These are phyloP conservation scores for Silene uniflora DNA, from an alignment of 148 eudicot species.

Conservation along the genomic window DNA sequence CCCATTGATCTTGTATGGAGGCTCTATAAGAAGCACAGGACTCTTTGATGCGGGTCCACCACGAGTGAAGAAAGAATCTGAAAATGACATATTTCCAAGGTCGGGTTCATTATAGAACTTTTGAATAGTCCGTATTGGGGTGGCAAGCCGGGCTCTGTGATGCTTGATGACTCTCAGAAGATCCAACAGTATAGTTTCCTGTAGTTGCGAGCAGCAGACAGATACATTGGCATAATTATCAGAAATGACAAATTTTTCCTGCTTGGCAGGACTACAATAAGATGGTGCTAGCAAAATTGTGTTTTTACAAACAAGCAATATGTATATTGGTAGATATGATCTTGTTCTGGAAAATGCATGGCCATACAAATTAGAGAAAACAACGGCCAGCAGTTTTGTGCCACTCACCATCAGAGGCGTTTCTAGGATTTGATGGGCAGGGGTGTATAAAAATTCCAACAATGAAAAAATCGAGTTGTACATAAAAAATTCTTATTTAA, in stretches of 20 bases:
- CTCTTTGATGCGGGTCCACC: constrained; percentile 49
- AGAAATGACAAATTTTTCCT: not conserved
- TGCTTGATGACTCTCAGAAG: constrained; percentile 84
- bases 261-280: not conserved
- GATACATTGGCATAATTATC: not conserved
- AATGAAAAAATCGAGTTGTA: no score
- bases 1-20: constrained; percentile 70
- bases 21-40: constrained; percentile 67
- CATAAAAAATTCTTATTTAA: no score
- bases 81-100: constrained; percentile 54
- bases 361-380: not conserved
- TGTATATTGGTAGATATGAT: not conserved
- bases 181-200: constrained; percentile 88
- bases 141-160: constrained; percentile 86
- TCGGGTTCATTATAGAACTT: constrained; percentile 60
- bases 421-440: no score
- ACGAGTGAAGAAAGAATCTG: constrained; percentile 51
- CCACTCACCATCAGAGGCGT: not conserved
- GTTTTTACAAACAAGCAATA: not conserved
- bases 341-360: not conserved
- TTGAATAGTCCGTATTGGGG: constrained; percentile 88
- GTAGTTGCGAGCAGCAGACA: constrained; percentile 22
- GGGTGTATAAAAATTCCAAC: no score
- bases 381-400: not conserved
- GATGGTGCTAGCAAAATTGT: not conserved